Base-by-base conservation (phyloP, 108 stramenopile species). In the Pelagomonas calceolata region DNA sequence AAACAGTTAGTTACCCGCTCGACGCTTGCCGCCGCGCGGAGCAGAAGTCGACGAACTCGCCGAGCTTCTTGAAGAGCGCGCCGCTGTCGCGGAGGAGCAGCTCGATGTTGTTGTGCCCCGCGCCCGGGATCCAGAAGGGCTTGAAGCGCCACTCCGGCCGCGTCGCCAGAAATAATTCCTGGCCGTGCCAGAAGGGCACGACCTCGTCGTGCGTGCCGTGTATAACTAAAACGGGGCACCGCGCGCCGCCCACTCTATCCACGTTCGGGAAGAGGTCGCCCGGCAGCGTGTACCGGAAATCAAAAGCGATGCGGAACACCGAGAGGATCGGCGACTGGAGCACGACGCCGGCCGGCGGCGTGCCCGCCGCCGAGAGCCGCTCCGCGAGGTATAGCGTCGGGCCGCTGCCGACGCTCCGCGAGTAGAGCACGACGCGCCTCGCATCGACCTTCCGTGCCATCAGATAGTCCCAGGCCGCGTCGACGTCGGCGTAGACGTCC, bases 261-360 rank as follows among this genome's bases (percentile, higher is more conserved):
- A 98, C 78, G 74, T 98, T 98, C 60, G 93, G 91, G 68, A 98
- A 98, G 77, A 87, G 87, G 73, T 95, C 94, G 0, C 94, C 92
- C 18, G 78, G 65, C 69, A 89, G 75, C 33, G 91, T 93, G 78
- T 89, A 92, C 69, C 94, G 82, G 81, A 95, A 93, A 79, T 93
- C 88, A 68, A 93, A 93, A 0, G 90, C 92, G 9, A 95, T 92
- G 7, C 94, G 82, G 80, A 90, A 93, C 0, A 90, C 91, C 46
- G 85, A 87, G 34, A 92, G 70, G 30, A 93, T 76, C 15, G 91
- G 93, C 66, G 87, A 87, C 71, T 89, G 90, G 64, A 93, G 72
- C 65, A 90, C 90, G 26, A 92, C 80, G 9, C 91, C 92, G 30
- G 90, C 87, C 67, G 94, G 85, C 65, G 85, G 86, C 45, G 87